Base-by-base conservation (phyloP, 352 stramenopile genomes). In the Elongisporangium anandrum region DNA sequence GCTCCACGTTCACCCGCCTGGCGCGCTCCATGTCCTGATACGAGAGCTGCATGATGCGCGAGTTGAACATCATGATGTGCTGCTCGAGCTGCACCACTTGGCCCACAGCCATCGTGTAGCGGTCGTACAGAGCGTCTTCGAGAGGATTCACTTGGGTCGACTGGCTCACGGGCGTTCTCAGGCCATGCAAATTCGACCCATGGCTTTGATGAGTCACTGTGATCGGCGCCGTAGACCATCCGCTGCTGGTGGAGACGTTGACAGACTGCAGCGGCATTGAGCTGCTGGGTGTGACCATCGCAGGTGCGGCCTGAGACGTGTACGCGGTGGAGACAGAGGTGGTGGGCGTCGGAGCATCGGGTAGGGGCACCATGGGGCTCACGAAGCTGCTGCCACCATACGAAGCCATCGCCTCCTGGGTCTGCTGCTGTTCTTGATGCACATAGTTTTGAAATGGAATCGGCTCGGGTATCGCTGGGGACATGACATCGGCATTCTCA, bases 81-180 rank as follows among this genome's bases (percentile, higher is more conserved):
- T 81, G 51, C 61, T 91, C 81, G 53, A 84, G 52, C 2, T 69
- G 64, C 10, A 66, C 52, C 2, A 89, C 78, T 6, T 55, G 68
- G 21, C 69, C 45, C 63, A 81, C 86, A 39, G 78, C 38, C 23
- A 77, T 55, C 29, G 88, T 59, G 49, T 90, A 78, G 6, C 70
- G 70, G 15, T 87, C 72, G 47, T 77, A 74, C n/a, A 90, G 60
- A 4, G 75, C 72, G 24, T 86, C 77, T 56, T 84, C 62, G 17
- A 89, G 64, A 10, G 72, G 78, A 34, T 90, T 88, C 29, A 13
- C 9, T 41, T 41, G 29, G 4, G 9, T 41, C 29, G 29, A 41
- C 13, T 41, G 29, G 9, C 29, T 41, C 29, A 41, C 13, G 29
- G 29, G 29, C 29, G 13, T 41, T 15, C 13, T 4, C 5, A 41